Base-by-base conservation (phyloP, 495 filamentous ascomycete genomes). In the Oleoguttula mirabilis region DNA sequence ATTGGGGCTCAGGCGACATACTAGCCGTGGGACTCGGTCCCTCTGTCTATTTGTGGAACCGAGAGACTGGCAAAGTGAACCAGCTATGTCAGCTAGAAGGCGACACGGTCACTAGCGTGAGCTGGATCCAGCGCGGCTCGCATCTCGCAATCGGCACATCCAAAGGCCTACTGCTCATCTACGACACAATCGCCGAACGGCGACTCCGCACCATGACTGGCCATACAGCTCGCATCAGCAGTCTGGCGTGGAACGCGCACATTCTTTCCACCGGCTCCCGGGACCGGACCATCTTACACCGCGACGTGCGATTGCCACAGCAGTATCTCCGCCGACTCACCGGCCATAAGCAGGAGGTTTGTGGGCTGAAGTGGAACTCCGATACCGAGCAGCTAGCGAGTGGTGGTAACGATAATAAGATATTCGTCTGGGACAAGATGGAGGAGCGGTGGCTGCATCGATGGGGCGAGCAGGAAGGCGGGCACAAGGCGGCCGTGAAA, bases 21-120 rank as follows among this genome's bases (percentile, higher is more conserved):
- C 64, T 98, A 6, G 92, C 86, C 11, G 90, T 98, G 21, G 90
- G 90, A 0, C 63, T 98, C 32, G 87, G 85, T 14, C 83, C 78
- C 21, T 88, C 83, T 38, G 90, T 98, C n/a, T 98, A 95, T 56
- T 90, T 96, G 83, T 98, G 90, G 88, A 92, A 94, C 56, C 87
- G 87, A 10, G 74, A 79, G 35, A 75, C 79, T 2, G 88, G 88
- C 37, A 67, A 76, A 25, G 90, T 96, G 12, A 90, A 81, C 31
- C 92, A 88, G 64, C 72, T 96, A 0, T 96, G 92, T 59, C 88
- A 93, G 32, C 70, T 98, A 10, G 78, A 80, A 48, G 88, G 94
- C 52, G 90, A 98, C 57, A 88, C 77, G 0, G 87, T 98, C 2
- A 96, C 90, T 8, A 94, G 85, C 50, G 90, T 98, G 15, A 92